A percentile compares a stretch with the other conserved stretches of the same genome.
Evolutionary conservation across 2,329 filamentous ascomycete genomes (phyloP).

Genomic region (Aureobasidium sp.): DNA sequence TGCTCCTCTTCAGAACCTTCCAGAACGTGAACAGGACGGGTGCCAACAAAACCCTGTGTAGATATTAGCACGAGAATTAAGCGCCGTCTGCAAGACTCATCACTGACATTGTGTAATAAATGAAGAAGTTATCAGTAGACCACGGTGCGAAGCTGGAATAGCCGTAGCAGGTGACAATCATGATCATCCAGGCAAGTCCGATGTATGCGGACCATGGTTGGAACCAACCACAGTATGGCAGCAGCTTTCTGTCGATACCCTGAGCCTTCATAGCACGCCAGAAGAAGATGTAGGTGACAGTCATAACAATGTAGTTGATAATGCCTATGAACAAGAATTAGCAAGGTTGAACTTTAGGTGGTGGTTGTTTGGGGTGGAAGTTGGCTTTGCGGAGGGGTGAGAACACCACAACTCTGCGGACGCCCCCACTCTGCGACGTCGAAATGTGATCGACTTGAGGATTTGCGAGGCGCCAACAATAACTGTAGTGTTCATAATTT

Average conservation of each 20-base stretch:
- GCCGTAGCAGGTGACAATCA: slow-evolving; percentile 44
- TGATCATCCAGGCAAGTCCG: slow-evolving; percentile 24
- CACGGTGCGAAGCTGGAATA: slow-evolving; percentile 45
- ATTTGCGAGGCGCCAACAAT: too few relatives aligned
- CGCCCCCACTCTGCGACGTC: too few relatives aligned
- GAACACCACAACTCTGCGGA: too few relatives aligned
- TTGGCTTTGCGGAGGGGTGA: too few relatives aligned
- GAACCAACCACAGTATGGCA: slow-evolving; percentile 49
- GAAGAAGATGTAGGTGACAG: slow-evolving; percentile 51
- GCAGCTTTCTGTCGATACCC: slow-evolving; percentile 41
- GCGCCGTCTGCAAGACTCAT: too few relatives aligned
- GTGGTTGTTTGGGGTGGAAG: too few relatives aligned
- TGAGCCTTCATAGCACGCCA: slow-evolving; percentile 46
- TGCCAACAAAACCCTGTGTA: slow-evolving; percentile 36
- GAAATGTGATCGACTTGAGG: too few relatives aligned
- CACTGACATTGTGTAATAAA: slow-evolving; percentile 25
- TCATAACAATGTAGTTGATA: slow-evolving; percentile 57
- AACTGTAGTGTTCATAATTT: not conserved
- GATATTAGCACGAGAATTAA: too few relatives aligned
- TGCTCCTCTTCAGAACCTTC: slow-evolving; percentile 56
- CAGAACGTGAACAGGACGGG: slow-evolving; percentile 50
- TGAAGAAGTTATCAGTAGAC: slow-evolving; percentile 37
- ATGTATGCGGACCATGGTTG: slow-evolving; percentile 51
- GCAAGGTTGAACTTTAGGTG: too few relatives aligned
- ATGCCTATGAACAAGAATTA: slow-evolving; percentile 29